phyloP scores from a whole-genome alignment of 75 land plant genomes.

The Cupressus sempervirens region DNA sequence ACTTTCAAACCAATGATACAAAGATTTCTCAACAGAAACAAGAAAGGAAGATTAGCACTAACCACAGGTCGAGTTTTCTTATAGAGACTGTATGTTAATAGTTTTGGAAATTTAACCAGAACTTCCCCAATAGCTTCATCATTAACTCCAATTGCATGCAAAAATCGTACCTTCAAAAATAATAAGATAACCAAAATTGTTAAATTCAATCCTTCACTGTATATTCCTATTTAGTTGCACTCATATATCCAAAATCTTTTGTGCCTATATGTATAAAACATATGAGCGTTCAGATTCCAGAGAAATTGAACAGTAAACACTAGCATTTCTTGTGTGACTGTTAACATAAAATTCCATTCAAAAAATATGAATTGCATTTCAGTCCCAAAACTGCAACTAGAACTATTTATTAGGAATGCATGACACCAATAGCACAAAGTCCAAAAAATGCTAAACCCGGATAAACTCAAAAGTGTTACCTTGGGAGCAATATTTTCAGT shows the following conservation, averaged over 20 bases:
- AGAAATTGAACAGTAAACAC: background rate
- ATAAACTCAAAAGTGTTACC: constrained; percentile 37
- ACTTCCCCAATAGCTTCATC: constrained; percentile 75
- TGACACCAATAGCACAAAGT: background rate
- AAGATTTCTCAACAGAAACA: background rate
- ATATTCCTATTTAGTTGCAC: background rate
- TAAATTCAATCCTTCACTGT: background rate
- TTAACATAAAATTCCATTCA: background rate
- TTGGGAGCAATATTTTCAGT: constrained; percentile 75
- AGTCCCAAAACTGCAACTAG: background rate
- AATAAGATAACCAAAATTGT: background rate
- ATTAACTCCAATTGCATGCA: constrained; percentile 75
- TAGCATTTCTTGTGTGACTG: background rate
- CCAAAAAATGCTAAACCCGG: background rate
- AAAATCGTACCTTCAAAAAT: constrained; percentile 66
- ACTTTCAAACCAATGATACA: background rate
- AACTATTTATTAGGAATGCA: background rate
- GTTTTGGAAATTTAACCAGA: constrained; percentile 73
- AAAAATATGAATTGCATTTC: background rate
- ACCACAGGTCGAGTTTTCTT: constrained; percentile 91
- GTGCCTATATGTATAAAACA: background rate
- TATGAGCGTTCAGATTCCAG: no score
- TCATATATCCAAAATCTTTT: background rate
- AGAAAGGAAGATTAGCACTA: constrained; percentile 16
- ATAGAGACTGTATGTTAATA: constrained; percentile 86